Evolutionary conservation across 352 stramenopile genomes (phyloP).

Genomic region (Albugo laibachii): DNA sequence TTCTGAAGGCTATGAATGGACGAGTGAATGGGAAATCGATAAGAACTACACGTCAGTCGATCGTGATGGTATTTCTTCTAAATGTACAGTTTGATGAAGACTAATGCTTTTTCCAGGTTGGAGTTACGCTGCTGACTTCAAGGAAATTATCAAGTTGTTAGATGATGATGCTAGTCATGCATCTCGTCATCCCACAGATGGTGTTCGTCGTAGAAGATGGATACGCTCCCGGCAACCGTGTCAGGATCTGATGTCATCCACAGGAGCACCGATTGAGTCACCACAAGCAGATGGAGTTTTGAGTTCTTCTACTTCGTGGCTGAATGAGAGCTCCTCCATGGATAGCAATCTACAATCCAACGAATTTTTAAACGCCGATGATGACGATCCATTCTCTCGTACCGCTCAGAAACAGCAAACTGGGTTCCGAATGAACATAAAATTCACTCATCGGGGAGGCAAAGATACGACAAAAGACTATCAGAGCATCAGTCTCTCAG

Average conservation of each 20-base stretch:
- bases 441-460: conserved; percentile 53
- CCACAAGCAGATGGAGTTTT: not conserved
- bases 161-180: conserved; percentile 69
- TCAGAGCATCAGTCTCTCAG: conserved; percentile 61
- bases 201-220: conserved; percentile 56
- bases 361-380: conserved; percentile 8
- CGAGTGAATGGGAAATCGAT: conserved; percentile 69
- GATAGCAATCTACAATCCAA: too few species aligned
- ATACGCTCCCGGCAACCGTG: conserved; percentile 42
- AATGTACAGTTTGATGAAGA: not conserved
- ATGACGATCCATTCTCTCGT: conserved; percentile 72
- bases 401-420: conserved; percentile 73
- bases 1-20: conserved; percentile 54
- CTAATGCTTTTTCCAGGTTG: conserved; percentile 14
- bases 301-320: not conserved
- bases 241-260: not conserved
- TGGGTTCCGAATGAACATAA: conserved; percentile 70
- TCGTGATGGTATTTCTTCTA: conserved; percentile 17
- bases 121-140: conserved; percentile 71
- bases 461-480: conserved; percentile 83
- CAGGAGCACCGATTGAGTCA: not conserved
- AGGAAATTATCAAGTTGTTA: conserved; percentile 48
- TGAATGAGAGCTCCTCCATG: not conserved
- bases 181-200: conserved; percentile 55
- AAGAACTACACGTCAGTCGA: conserved; percentile 62